These are phyloP conservation scores for Glonium stellatum DNA, from an alignment of 495 filamentous ascomycete genomes.

Conservation along the genomic window DNA sequence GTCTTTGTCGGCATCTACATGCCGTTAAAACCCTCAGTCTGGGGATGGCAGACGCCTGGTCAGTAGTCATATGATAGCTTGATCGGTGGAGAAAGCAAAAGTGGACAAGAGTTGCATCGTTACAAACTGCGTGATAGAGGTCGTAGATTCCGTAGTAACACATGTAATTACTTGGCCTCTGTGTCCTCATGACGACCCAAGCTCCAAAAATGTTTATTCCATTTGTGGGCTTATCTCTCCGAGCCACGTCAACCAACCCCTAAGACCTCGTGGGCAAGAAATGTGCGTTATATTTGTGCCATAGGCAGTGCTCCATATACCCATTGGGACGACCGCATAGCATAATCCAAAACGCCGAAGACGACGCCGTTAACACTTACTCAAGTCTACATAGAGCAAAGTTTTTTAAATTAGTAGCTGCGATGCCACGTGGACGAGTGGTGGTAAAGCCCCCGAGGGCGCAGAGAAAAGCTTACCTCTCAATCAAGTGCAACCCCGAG, in stretches of 20 bases:
- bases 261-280: not conserved
- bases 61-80: not conserved
- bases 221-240: conserved; percentile 1
- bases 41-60: not conserved
- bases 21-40: not conserved
- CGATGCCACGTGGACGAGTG: not conserved
- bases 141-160: not conserved
- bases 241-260: conserved; percentile 4
- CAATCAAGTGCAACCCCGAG: conserved; percentile 92
- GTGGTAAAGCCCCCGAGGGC: not conserved
- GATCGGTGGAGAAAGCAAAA: not conserved
- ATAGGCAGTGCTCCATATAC: not conserved
- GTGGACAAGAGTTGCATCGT: not conserved
- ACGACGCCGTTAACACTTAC: not conserved
- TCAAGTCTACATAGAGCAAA: not conserved
- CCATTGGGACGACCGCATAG: not conserved
- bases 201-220: not conserved
- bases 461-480: conserved; percentile 55
- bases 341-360: conserved; percentile 1
- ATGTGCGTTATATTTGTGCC: conserved; percentile 3
- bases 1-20: not conserved
- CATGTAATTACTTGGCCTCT: not conserved
- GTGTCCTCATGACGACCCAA: not conserved
- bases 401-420: not conserved
- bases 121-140: not conserved